Conservation (phyloP, 352 stramenopile genomes). For the Pythium oligandrum region DNA sequence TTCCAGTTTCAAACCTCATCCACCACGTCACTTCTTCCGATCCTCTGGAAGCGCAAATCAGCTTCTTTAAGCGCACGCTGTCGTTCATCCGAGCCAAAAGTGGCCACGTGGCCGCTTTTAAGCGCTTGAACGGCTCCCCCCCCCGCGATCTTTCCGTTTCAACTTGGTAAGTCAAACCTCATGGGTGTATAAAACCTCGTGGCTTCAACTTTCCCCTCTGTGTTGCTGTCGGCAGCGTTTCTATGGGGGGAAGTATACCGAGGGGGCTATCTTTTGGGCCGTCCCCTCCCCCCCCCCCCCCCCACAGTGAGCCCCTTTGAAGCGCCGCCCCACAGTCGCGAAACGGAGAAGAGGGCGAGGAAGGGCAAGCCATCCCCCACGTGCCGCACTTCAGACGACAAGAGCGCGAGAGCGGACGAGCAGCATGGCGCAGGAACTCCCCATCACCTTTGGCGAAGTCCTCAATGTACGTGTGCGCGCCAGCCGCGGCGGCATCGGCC, state of each 20-base stretch:
- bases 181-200: background rate
- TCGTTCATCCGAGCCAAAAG: no score
- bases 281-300: conserved; percentile 3
- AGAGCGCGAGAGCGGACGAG: conserved; percentile 2
- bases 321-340: conserved; percentile 49
- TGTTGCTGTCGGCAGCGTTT: background rate
- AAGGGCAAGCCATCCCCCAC: conserved; percentile 23
- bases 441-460: conserved; percentile 88
- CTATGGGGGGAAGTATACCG: no score
- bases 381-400: background rate
- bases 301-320: conserved; percentile 1
- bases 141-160: background rate
- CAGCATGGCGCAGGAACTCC: conserved; percentile 84
- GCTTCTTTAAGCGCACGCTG: no score
- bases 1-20: no score
- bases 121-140: conserved; percentile 9
- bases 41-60: no score
- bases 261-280: background rate
- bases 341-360: conserved; percentile 46
- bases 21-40: no score
- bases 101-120: conserved; percentile 7
- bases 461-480: conserved; percentile 70
- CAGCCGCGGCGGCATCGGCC: background rate
- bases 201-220: background rate
- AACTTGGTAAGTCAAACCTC: background rate